Base-by-base conservation (phyloP, 2,329 filamentous ascomycete genomes). In the Colletotrichum echinochloae region DNA sequence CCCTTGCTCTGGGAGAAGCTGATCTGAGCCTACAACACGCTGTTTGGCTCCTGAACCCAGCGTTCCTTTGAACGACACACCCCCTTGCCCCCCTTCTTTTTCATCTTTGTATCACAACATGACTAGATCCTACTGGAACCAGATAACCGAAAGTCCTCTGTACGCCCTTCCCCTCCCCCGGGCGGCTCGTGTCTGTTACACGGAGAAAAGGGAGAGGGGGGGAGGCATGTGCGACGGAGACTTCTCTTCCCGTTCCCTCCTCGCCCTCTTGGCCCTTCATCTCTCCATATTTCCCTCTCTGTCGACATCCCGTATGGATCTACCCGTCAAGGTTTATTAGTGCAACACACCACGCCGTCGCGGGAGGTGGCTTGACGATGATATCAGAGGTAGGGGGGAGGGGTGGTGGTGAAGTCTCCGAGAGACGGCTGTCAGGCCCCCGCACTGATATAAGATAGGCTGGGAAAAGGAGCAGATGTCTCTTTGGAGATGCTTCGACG, bases 81-180 rank as follows among this genome's bases (percentile, higher is more conserved):
- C n/a, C 52, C 54, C 44, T 35, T 60, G n/a, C n/a, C n/a, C 6
- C 9, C n/a, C n/a, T 16, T 41, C 26, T 61, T 30, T 12, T 49
- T 59, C 18, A 33, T 33, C 46, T 44, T 30, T 37, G 49, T 52
- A 56, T 56, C 63, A 70, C 63, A 20, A 14, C 66, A 66, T 66
- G 52, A 28, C 59, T 37, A 55, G 41, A 49, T 59, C 63, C 68
- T 59, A 63, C 57, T 69, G 44, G 59, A 54, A 68, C 65, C 37
- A 56, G 68, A 71, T 71, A 69, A 71, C 65, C 68, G 68, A 69
- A 33, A 11, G 41, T 35, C 6, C 35, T 63, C n/a, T 14, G 28
- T 49, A n/a, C n/a, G n/a, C n/a, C 41, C 23, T n/a, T 37, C 11
- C 28, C 56, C 14, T 12, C 33, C 46, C 48, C 26, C 28, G 30